phyloP scores from a whole-genome alignment of 495 filamentous ascomycete genomes.

The Podospora anserina region DNA sequence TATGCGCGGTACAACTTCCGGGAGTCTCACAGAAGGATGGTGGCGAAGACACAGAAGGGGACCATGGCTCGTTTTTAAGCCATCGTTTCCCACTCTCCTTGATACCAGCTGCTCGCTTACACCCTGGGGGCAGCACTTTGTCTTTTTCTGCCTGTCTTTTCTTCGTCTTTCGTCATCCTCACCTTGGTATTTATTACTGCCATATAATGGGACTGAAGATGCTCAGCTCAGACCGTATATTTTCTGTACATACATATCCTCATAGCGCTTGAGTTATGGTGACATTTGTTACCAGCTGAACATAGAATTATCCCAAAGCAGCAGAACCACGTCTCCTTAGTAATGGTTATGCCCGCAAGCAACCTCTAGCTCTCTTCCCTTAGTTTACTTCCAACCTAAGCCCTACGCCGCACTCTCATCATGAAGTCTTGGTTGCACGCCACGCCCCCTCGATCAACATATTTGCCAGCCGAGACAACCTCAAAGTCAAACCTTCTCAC shows the following conservation, averaged over 20 bases:
- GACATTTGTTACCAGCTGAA: neutral
- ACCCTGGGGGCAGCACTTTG: neutral
- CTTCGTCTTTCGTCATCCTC: neutral
- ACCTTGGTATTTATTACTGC: neutral
- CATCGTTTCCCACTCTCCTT: neutral
- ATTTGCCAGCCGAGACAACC: conserved; percentile 13
- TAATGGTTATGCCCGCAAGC: no score
- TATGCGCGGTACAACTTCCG: conserved; percentile 61
- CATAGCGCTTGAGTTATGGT: neutral
- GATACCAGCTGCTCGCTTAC: neutral
- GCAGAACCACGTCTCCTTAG: neutral
- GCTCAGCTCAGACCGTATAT: neutral
- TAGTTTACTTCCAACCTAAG: neutral
- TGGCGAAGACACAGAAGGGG: conserved; percentile 42
- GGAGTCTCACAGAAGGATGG: conserved; percentile 56
- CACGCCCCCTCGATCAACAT: conserved; percentile 13
- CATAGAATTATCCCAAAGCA: neutral
- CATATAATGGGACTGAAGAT: neutral
- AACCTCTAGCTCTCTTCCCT: no score
- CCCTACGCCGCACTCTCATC: neutral
- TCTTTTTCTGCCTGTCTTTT: neutral
- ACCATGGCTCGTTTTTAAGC: conserved; percentile 34
- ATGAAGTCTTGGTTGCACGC: neutral
- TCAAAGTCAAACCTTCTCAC: conserved; percentile 52
- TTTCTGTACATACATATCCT: neutral